Evolutionary conservation across 1,284 basidiomycete species (phyloP).

Genomic region (Ustanciosporium gigantosporum): DNA sequence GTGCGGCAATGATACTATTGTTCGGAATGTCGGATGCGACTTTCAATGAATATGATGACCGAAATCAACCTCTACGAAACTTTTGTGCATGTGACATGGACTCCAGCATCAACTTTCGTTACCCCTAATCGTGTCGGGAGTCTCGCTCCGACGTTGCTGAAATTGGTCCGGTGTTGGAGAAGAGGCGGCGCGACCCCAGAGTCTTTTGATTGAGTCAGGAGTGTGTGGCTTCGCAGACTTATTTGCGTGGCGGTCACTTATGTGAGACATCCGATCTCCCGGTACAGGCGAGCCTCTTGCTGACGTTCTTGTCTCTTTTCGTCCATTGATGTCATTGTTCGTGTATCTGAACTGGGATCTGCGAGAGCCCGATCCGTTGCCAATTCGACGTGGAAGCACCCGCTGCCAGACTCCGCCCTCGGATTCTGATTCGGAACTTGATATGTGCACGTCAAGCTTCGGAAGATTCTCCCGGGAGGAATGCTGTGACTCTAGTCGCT

Average conservation of each 20-base stretch:
- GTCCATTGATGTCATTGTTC: too few species aligned
- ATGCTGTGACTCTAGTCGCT: too few species aligned
- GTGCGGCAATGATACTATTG: background rate
- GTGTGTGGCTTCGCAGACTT: slow-evolving; percentile 13
- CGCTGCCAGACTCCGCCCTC: slow-evolving; percentile 40
- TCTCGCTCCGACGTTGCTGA: slow-evolving; percentile 14
- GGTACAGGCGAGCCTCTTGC: too few species aligned
- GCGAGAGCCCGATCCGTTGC: slow-evolving; percentile 20
- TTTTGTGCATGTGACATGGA: too few species aligned
- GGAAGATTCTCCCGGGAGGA: too few species aligned
- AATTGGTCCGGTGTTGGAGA: slow-evolving; percentile 1
- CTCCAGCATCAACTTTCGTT: slow-evolving; percentile 1
- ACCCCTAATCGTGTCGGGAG: slow-evolving; percentile 30
- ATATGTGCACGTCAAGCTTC: slow-evolving; percentile 4
- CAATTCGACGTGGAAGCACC: slow-evolving; percentile 27
- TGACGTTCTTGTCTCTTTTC: too few species aligned
- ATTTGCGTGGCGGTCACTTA: too few species aligned
- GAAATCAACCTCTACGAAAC: too few species aligned
- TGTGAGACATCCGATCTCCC: too few species aligned
- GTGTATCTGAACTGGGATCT: too few species aligned
- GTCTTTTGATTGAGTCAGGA: background rate
- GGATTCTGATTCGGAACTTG: slow-evolving; percentile 37
- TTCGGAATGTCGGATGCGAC: too few species aligned
- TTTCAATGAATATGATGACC: too few species aligned
- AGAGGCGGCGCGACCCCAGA: slow-evolving; percentile 9